phyloP scores from a whole-genome alignment of 2,329 filamentous ascomycete species.

The Aspergillus latus region DNA sequence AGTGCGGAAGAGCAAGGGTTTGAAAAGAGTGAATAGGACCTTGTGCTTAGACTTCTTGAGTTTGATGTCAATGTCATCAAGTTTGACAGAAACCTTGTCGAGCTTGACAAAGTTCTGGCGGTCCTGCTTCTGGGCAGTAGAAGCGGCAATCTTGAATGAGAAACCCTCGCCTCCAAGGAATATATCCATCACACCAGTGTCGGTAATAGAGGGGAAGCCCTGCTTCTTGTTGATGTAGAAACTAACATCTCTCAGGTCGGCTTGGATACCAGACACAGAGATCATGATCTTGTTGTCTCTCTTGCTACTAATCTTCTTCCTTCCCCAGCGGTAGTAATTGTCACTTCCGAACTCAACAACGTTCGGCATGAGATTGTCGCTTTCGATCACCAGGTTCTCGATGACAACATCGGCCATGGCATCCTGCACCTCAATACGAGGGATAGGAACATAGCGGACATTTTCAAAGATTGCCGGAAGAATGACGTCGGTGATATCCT shows the following conservation, averaged over 20 bases:
- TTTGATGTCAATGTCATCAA: conserved; percentile 82
- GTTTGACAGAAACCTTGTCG: conserved; percentile 79
- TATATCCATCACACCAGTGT: conserved; percentile 85
- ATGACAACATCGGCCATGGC: conserved; percentile 80
- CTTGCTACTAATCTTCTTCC: conserved; percentile 80
- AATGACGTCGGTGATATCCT: conserved; percentile 84
- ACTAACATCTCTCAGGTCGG: conserved; percentile 85
- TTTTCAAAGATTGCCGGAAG: conserved; percentile 79
- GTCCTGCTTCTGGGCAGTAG: conserved; percentile 74
- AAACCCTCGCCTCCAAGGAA: conserved; percentile 84
- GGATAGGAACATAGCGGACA: conserved; percentile 85
- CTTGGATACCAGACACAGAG: conserved; percentile 84
- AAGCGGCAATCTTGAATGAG: conserved; percentile 86
- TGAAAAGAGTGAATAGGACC: conserved; percentile 79
- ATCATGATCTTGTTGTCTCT: conserved; percentile 82
- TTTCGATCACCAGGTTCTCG: conserved; percentile 93
- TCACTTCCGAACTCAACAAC: conserved; percentile 83
- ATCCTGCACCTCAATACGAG: conserved; percentile 90
- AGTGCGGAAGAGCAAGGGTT: conserved; percentile 80
- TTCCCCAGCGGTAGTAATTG: conserved; percentile 93
- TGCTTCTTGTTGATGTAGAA: conserved; percentile 95
- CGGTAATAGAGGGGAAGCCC: conserved; percentile 84
- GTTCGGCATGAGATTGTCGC: conserved; percentile 95
- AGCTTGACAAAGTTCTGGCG: conserved; percentile 89
- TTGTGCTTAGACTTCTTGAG: conserved; percentile 95